phyloP scores from a whole-genome alignment of 2,329 filamentous ascomycete species.

The Sporothrix protearum region DNA sequence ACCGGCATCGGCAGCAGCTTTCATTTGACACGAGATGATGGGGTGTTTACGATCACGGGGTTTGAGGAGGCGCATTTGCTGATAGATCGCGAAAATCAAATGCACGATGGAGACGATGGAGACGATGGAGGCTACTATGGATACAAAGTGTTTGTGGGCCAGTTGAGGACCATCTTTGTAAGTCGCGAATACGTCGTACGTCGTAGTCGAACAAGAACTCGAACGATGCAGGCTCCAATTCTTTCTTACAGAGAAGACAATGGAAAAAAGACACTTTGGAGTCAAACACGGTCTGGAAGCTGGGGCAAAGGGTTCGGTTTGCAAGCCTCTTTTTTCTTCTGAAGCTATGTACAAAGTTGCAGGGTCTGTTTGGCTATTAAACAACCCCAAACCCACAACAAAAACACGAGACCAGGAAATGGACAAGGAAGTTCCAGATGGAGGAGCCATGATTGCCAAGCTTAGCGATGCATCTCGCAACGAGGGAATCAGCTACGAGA shows the following conservation, averaged over 20 bases:
- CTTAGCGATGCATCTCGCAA: not conserved
- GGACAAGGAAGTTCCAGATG: not conserved
- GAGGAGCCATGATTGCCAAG: not conserved
- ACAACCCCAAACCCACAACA: not conserved
- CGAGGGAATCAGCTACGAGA: not conserved
- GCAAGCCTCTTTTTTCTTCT: not conserved
- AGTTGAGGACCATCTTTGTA: not conserved
- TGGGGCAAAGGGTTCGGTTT: not conserved
- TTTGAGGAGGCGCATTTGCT: not conserved
- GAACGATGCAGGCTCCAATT: not conserved
- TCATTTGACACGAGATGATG: not conserved
- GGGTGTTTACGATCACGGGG: not conserved
- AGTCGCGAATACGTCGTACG: not conserved
- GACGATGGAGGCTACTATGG: too few relatives aligned
- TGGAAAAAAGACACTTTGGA: not conserved
- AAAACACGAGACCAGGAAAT: not conserved
- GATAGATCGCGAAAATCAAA: not conserved
- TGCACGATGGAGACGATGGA: not conserved
- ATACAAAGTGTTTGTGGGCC: not conserved
- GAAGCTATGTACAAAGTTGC: not conserved
- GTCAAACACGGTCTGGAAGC: not conserved
- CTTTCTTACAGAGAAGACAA: not conserved
- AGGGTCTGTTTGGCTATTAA: not conserved
- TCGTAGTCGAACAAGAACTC: not conserved
- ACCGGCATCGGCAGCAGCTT: constrained; percentile 5